phyloP scores from a whole-genome alignment of 208 protist genomes.

The Acanthamoeba lenticulata region DNA sequence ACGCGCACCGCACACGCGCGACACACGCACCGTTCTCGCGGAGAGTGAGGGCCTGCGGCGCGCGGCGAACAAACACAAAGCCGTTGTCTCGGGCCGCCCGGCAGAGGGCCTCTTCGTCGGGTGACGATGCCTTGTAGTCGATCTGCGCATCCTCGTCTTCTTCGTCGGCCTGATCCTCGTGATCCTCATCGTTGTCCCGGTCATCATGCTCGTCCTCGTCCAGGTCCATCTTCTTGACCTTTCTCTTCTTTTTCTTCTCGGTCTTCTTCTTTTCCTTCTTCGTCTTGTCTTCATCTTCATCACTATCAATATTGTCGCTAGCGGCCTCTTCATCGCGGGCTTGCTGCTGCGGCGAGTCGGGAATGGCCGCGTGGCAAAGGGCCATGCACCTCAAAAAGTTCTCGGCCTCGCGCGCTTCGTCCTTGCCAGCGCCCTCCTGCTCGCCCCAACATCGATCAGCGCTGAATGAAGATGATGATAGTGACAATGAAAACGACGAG shows the following conservation, averaged over 20 bases:
- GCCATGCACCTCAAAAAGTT: background rate
- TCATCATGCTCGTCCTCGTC: background rate
- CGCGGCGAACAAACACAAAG: background rate
- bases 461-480: background rate
- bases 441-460: background rate
- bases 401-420: background rate
- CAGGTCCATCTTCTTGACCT: background rate
- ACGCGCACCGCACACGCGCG: background rate
- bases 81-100: conserved; percentile 87
- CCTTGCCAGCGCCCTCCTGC: background rate
- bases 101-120: conserved; percentile 94
- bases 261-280: background rate
- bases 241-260: background rate
- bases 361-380: background rate
- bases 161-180: background rate
- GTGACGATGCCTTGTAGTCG: conserved; percentile 92
- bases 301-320: background rate
- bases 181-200: background rate
- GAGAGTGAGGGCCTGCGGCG: background rate
- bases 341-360: background rate
- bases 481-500: conserved; percentile 79
- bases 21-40: background rate
- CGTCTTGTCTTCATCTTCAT: background rate
- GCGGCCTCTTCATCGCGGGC: background rate
- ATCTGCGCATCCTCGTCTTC: background rate